Base-by-base conservation (phyloP, 768 basidiomycete species). In the Lactarius quietus region DNA sequence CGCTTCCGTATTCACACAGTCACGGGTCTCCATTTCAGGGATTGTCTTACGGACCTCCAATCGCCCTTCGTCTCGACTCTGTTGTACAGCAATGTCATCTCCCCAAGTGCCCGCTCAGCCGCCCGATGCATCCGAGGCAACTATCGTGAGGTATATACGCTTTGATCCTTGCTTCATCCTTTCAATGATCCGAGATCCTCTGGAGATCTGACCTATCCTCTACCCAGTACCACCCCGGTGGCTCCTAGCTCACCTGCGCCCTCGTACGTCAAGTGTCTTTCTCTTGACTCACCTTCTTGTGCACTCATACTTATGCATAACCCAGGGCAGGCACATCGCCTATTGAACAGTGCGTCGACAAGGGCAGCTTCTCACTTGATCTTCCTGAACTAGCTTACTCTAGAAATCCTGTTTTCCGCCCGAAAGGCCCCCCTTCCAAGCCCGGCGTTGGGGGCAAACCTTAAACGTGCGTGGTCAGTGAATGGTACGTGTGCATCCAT, bases 401-500 rank as follows among this genome's bases (percentile, higher is more conserved):
- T 1, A 65, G 64, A 12, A 17, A 54, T 23, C 12, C 54, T 0
- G 36, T 43, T 20, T 65, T 65, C 23, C 60, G 59, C 14, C 64
- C 64, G 1, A 65, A 61, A 15, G 64, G 64, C 17, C 54, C 59
- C 33, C 3, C 3, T 3, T 8, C 33, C 33, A 33, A 33, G 33
- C 33, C 65, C n/a, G n/a, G n/a, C 0, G 55, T 31, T 14, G 8
- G 1, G 28, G 56, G 60, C 2, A 35, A 20, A 1, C n/a, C 4
- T 1, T 45, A 23, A n/a, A 4, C 43, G 3, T 45, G 43, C 20
- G 5, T n/a, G 43, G n/a, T 45, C n/a, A 10, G n/a, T n/a, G 6
- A 3, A n/a, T 45, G 3, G 43, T 45, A 4, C 43, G 3, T n/a
- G 10, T 45, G 9, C n/a, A n/a, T 45, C 3, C 43, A 45, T 45